These are phyloP conservation scores for Cyanidium caldarium DNA, from an alignment of 23 red algal genomes.

Conservation along the genomic window DNA sequence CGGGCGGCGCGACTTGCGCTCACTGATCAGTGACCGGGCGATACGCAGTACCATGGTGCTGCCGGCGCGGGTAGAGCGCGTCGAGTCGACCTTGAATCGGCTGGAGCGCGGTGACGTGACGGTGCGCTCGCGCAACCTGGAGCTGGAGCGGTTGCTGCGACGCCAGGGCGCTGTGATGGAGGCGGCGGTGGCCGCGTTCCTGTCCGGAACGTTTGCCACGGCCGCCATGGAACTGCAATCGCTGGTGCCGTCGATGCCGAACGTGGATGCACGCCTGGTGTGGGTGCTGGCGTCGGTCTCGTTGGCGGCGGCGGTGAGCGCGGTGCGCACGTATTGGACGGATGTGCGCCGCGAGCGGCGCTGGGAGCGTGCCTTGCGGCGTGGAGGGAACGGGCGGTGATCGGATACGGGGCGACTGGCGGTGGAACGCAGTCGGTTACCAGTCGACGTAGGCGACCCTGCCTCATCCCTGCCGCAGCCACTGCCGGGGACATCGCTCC, in stretches of 20 bases:
- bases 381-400: too few species aligned
- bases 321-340: neutral
- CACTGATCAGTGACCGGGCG: neutral
- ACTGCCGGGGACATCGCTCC: too few species aligned
- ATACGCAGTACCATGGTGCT: constrained; percentile 11
- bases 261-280: neutral
- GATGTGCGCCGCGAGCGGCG: neutral
- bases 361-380: neutral
- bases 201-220: neutral
- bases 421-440: too few species aligned
- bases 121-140: constrained; percentile 31
- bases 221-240: neutral
- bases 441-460: too few species aligned
- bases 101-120: constrained; percentile 56
- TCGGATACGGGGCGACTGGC: too few species aligned
- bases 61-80: constrained; percentile 31
- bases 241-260: neutral
- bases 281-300: neutral
- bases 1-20: neutral
- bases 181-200: neutral
- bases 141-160: constrained; percentile 59
- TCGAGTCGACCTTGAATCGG: constrained; percentile 41
- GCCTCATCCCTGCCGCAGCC: too few species aligned
- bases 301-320: neutral
- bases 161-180: constrained; percentile 39